Conservation (phyloP, 2,329 filamentous ascomycete genomes). For the Fusarium sp. region DNA sequence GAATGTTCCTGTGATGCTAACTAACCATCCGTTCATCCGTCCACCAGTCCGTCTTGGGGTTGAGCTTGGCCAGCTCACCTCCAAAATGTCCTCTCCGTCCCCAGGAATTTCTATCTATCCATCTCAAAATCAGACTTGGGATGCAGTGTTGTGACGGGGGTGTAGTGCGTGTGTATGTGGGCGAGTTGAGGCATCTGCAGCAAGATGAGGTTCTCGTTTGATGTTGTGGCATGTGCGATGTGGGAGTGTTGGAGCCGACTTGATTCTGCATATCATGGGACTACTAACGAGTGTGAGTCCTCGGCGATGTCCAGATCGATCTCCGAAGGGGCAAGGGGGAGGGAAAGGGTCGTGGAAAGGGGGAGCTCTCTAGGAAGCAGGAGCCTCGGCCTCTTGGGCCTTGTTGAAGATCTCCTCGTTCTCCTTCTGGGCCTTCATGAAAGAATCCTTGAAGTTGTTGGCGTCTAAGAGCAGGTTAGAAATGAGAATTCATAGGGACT, state of each 20-base stretch:
- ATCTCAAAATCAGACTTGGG: slow-evolving; percentile 37
- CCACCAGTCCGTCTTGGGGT: slow-evolving; percentile 38
- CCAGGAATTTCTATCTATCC: slow-evolving; percentile 40
- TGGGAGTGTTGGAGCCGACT: slow-evolving; percentile 34
- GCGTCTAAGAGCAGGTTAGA: slow-evolving; percentile 74
- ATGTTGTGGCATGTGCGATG: slow-evolving; percentile 42
- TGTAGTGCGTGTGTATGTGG: slow-evolving; percentile 33
- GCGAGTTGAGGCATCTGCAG: slow-evolving; percentile 27
- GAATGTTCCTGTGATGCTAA: slow-evolving; percentile 45
- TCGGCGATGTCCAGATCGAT: slow-evolving; percentile 22
- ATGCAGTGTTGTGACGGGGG: slow-evolving; percentile 38
- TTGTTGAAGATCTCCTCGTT: slow-evolving; percentile 88
- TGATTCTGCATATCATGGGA: slow-evolving; percentile 18
- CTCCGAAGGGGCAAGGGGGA: slow-evolving; percentile 32
- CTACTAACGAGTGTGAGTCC: slow-evolving; percentile 35
- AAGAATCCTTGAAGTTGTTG: slow-evolving; percentile 97
- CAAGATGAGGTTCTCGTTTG: slow-evolving; percentile 35
- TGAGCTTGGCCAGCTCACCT: slow-evolving; percentile 37
- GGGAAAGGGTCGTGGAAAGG: slow-evolving; percentile 24
- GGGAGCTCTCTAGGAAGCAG: slow-evolving; percentile 42
- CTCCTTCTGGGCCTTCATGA: slow-evolving; percentile 96
- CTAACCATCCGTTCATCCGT: slow-evolving; percentile 48
- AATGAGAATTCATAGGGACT: background rate
- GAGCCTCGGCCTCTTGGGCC: slow-evolving; percentile 50
- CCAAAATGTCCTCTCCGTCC: slow-evolving; percentile 38